These are phyloP conservation scores for Sequoiadendron giganteum DNA, from an alignment of 75 land plant species.

Conservation along the genomic window DNA sequence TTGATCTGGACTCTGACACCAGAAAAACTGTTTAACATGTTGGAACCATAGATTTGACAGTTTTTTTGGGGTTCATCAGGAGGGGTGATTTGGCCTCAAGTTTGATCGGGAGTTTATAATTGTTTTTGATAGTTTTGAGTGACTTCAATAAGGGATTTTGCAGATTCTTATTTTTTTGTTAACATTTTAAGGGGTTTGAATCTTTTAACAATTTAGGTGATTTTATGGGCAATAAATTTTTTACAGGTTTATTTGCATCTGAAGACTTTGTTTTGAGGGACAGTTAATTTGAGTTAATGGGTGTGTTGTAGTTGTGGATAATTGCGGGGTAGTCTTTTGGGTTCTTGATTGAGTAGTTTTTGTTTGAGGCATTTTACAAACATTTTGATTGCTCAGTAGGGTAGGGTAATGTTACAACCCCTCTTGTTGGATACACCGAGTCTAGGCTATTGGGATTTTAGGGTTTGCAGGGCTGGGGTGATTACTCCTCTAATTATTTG, in stretches of 20 bases:
- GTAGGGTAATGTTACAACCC: background rate
- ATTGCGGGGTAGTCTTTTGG: background rate
- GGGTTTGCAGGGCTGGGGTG: background rate
- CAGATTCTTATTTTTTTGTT: background rate
- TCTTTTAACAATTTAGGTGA: background rate
- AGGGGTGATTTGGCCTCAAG: background rate
- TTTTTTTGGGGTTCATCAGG: background rate
- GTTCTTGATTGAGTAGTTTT: background rate
- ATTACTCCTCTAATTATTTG: background rate
- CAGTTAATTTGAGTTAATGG: background rate
- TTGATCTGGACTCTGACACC: background rate
- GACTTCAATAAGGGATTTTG: background rate
- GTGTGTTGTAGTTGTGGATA: background rate
- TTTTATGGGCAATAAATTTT: background rate
- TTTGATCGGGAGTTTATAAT: background rate
- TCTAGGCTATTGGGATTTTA: background rate
- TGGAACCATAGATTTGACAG: background rate
- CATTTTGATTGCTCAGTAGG: background rate
- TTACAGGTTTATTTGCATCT: background rate
- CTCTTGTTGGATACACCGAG: background rate
- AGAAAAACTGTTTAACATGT: background rate
- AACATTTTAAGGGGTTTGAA: background rate
- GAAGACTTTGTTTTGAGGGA: background rate
- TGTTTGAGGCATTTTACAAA: background rate
- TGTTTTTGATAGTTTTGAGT: background rate